Percentiles rank a stretch among this genome's conserved stretches.
phyloP scores from a whole-genome alignment of 345 rosid genomes.

The Noccaea bulbosa region DNA sequence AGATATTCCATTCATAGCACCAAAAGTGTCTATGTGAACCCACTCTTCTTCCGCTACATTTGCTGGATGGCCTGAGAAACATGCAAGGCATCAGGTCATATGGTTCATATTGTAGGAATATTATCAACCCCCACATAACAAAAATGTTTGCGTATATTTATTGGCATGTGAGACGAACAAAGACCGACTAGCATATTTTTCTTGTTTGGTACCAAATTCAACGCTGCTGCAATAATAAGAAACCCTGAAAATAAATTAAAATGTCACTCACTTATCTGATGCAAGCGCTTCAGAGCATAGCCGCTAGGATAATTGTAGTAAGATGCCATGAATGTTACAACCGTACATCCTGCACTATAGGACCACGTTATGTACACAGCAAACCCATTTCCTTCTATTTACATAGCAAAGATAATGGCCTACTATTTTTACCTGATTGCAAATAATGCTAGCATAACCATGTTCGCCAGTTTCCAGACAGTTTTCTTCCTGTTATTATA shows the following conservation, averaged over 20 bases:
- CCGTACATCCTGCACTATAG: conserved; percentile 88
- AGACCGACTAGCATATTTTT: conserved; percentile 21
- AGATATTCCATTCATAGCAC: conserved; percentile 98
- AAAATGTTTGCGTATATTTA: background rate
- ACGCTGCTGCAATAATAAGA: conserved; percentile 14
- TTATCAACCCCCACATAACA: conserved; percentile 26
- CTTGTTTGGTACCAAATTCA: conserved; percentile 18
- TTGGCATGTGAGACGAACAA: conserved; percentile 19
- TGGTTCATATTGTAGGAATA: conserved; percentile 2
- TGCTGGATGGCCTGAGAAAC: conserved; percentile 52
- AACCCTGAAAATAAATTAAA: conserved; percentile 7
- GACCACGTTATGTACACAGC: conserved; percentile 39
- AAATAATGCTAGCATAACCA: conserved; percentile 64
- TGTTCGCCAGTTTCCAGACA: conserved; percentile 71
- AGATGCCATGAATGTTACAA: conserved; percentile 77
- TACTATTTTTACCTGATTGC: conserved; percentile 63
- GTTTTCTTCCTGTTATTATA: conserved; percentile 84
- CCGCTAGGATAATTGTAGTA: conserved; percentile 92
- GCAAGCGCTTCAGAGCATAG: conserved; percentile 79
- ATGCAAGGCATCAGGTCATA: conserved; percentile 19
- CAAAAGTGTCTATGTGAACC: conserved; percentile 89
- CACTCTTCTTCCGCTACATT: conserved; percentile 58
- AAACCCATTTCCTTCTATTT: conserved; percentile 22
- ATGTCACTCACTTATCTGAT: conserved; percentile 64
- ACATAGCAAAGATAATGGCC: conserved; percentile 19